A percentile compares a stretch with the other conserved stretches of the same genome.
Conservation (phyloP, 306 rosid species). For the Pueraria montana region DNA sequence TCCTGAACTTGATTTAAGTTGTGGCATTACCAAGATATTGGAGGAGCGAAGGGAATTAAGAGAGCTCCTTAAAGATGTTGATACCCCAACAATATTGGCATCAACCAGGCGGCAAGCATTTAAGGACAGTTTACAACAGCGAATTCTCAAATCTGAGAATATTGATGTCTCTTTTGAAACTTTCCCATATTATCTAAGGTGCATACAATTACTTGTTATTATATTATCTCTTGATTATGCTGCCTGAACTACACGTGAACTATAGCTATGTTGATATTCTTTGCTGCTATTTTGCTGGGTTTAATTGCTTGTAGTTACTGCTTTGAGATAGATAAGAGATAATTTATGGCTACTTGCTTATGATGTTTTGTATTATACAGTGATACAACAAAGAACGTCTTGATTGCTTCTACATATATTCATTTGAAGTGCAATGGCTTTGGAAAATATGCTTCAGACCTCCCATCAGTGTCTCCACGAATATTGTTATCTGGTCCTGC, state of each 20-base stretch:
- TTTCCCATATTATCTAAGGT: constrained; percentile 98
- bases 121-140: constrained; percentile 72
- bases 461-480: constrained; percentile 81
- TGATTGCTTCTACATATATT: constrained; percentile 79
- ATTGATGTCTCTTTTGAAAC: constrained; percentile 82
- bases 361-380: constrained; percentile 61
- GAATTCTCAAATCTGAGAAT: constrained; percentile 70
- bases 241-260: constrained; percentile 31
- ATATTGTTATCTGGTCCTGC: constrained; percentile 93
- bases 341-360: constrained; percentile 28
- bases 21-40: constrained; percentile 73
- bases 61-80: constrained; percentile 71
- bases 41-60: constrained; percentile 73
- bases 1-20: constrained; percentile 69
- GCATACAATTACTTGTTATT: constrained; percentile 31
- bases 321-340: constrained; percentile 22
- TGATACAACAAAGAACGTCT: constrained; percentile 83
- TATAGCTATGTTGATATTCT: constrained; percentile 31
- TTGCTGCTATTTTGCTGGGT: constrained; percentile 3
- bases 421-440: constrained; percentile 83
- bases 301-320: constrained; percentile 31
- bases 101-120: constrained; percentile 79
- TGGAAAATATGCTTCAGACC: constrained; percentile 76
- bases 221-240: constrained; percentile 29
- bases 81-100: constrained; percentile 60